A percentile compares a stretch with the other conserved stretches of the same genome.
phyloP scores from a whole-genome alignment of 2,329 filamentous ascomycete genomes.

The Sporothrix inflata region DNA sequence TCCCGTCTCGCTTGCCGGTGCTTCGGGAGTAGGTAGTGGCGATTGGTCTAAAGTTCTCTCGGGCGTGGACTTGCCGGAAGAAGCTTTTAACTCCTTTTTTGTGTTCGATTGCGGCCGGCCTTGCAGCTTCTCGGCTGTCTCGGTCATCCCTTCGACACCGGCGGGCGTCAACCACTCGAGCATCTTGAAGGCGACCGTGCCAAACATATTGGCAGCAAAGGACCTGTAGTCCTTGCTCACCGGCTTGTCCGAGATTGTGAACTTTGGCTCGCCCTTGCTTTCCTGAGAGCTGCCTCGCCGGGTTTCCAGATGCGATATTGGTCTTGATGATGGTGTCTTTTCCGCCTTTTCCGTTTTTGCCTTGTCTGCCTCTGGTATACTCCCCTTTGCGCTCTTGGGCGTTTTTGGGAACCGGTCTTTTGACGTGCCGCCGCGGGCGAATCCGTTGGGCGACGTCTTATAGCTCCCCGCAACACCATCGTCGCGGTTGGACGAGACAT shows the following conservation, averaged over 20 bases:
- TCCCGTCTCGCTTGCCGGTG: background rate
- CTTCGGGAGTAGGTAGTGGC: background rate
- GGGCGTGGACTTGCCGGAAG: background rate
- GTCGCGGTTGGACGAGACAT: conserved; percentile 34
- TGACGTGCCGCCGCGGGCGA: conserved; percentile 14
- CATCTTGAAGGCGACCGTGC: conserved; percentile 69
- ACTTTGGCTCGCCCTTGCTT: conserved; percentile 32
- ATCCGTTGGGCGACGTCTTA: conserved; percentile 27
- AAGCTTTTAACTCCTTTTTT: background rate
- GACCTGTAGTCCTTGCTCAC: conserved; percentile 61
- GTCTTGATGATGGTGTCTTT: background rate
- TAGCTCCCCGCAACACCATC: conserved; percentile 26
- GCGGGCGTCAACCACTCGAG: conserved; percentile 69
- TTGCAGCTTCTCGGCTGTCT: conserved; percentile 43
- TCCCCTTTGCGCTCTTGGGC: background rate
- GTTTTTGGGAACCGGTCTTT: conserved; percentile 22
- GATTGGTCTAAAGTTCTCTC: background rate
- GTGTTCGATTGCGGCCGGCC: conserved; percentile 34
- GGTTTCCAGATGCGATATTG: background rate
- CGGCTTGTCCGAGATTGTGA: conserved; percentile 52
- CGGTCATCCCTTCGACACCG: conserved; percentile 54
- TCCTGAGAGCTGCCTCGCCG: background rate
- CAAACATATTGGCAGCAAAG: conserved; percentile 66
- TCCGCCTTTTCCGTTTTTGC: background rate
- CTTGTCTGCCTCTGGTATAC: background rate